Evolutionary conservation across 768 basidiomycete genomes (phyloP).

Genomic region (Dioszegia aurantiaca): DNA sequence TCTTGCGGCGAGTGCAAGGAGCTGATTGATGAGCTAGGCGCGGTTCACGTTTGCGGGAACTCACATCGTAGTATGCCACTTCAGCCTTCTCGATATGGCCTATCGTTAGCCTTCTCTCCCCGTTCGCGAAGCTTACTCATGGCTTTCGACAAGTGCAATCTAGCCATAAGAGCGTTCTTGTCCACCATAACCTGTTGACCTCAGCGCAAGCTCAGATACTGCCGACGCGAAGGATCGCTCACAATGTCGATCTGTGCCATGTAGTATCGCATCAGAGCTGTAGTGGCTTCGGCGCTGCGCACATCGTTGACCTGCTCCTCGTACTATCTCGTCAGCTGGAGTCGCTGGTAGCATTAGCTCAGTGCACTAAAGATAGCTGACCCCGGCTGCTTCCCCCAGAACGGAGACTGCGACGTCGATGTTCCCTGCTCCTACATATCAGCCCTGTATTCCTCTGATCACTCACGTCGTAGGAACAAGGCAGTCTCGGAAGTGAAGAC

Average conservation of each 20-base stretch:
- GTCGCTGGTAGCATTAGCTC: no score
- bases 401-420: conserved; percentile 1
- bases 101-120: not conserved
- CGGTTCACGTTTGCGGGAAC: no score
- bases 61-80: conserved; percentile 6
- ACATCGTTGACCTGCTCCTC: not conserved
- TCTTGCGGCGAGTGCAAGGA: not conserved
- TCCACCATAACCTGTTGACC: conserved; percentile 4
- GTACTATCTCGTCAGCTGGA: no score
- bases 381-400: conserved; percentile 1
- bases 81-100: not conserved
- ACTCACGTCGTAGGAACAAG: not conserved
- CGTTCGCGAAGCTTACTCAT: not conserved
- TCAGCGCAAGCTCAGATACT: conserved; percentile 1
- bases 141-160: not conserved
- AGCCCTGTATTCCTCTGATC: not conserved
- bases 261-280: conserved; percentile 4
- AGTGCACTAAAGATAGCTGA: not conserved
- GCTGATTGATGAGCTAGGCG: not conserved
- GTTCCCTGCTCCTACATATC: not conserved
- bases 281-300: not conserved
- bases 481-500: conserved; percentile 6
- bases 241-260: conserved; percentile 13
- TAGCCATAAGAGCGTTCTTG: not conserved
- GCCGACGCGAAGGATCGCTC: not conserved